A percentile compares a stretch with the other conserved stretches of the same genome.
Conservation (phyloP, 208 protist species). For the Balamuthia mandrillaris region DNA sequence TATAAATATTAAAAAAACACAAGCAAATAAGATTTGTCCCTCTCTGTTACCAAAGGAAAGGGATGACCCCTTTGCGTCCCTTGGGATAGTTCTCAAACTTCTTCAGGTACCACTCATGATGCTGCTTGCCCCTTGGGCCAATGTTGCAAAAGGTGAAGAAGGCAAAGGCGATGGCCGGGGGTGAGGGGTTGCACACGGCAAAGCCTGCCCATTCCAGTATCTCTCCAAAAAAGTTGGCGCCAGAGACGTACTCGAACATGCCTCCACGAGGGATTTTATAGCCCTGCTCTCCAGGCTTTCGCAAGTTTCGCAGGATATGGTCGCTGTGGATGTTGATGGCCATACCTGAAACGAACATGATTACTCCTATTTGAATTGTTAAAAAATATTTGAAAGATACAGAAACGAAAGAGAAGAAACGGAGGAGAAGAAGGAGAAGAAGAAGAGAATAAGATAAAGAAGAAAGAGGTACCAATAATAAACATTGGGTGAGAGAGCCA, state of each 20-base stretch:
- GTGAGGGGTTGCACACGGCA: conserved; percentile 52
- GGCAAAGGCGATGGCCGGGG: conserved; percentile 48
- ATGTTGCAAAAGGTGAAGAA: conserved; percentile 53
- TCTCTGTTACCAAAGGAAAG: conserved; percentile 50
- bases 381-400: neutral
- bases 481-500: conserved; percentile 43
- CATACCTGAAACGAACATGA: too few species aligned
- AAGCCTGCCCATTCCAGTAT: conserved; percentile 70
- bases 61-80: conserved; percentile 56
- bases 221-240: conserved; percentile 75
- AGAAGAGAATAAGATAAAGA: too few species aligned
- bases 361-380: too few species aligned
- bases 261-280: conserved; percentile 74
- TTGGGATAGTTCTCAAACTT: conserved; percentile 68
- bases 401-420: neutral
- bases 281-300: conserved; percentile 63
- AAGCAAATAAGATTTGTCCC: too few species aligned
- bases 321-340: conserved; percentile 70
- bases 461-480: conserved; percentile 38
- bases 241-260: conserved; percentile 73
- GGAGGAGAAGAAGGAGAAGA: too few species aligned
- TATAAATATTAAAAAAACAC: too few species aligned
- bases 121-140: conserved; percentile 51
- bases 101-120: conserved; percentile 64
- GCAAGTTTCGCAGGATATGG: conserved; percentile 56